Evolutionary conservation across 768 basidiomycete genomes (phyloP).

Genomic region (Cystofilobasidium macerans): DNA sequence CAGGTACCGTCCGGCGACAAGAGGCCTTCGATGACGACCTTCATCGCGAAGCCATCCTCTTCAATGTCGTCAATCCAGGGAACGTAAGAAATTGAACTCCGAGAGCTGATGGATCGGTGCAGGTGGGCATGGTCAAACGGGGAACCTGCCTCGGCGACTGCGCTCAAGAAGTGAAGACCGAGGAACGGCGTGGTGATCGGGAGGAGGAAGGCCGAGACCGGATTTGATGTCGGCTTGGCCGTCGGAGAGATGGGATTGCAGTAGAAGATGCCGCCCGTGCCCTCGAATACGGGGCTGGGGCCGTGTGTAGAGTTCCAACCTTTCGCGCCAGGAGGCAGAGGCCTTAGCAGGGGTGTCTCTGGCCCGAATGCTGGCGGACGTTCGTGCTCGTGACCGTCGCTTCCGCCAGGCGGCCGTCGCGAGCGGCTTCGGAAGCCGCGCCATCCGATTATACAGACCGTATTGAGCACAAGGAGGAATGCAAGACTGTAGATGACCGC

Average conservation of each 20-base stretch:
- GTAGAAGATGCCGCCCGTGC: background rate
- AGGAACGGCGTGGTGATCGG: background rate
- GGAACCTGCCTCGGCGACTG: background rate
- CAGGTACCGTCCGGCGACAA: background rate
- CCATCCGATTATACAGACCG: background rate
- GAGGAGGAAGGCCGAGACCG: background rate
- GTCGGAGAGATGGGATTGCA: background rate
- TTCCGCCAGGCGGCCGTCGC: no score
- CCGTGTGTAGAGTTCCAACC: background rate
- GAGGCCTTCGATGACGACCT: background rate
- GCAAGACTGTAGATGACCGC: background rate
- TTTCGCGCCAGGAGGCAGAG: background rate
- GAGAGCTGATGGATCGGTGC: background rate
- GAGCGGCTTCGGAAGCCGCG: no score
- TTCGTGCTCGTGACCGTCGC: no score
- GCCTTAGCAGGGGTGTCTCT: no score
- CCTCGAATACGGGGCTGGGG: background rate
- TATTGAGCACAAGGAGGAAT: background rate
- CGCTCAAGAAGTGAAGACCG: background rate
- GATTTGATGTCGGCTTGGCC: background rate
- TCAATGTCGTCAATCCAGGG: background rate
- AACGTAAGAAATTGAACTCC: background rate
- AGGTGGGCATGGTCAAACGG: background rate
- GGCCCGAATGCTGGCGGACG: no score
- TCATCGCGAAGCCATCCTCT: background rate